Evolutionary conservation across 306 rosid genomes (phyloP).

Genomic region (Macrotyloma uniflorum): DNA sequence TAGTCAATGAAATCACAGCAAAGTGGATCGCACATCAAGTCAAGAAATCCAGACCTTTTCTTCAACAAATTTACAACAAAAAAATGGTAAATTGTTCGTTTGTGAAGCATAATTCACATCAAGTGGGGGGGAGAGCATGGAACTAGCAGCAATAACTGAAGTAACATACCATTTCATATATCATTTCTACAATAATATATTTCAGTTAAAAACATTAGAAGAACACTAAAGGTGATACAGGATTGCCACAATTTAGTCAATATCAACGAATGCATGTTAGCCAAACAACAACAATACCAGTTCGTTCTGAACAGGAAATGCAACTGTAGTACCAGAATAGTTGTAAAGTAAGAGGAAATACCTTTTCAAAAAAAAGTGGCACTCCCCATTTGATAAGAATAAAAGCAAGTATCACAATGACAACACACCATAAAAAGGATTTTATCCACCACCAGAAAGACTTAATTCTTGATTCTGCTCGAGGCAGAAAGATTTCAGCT

Average conservation of each 20-base stretch:
- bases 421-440: constrained; percentile 52
- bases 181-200: neutral
- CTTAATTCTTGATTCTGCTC: constrained; percentile 39
- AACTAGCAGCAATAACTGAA: neutral
- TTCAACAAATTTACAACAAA: neutral
- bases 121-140: neutral
- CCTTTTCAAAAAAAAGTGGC: constrained; percentile 76
- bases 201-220: neutral
- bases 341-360: constrained; percentile 36
- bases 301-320: neutral
- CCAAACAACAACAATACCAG: neutral
- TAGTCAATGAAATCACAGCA: neutral
- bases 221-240: neutral
- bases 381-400: constrained; percentile 68
- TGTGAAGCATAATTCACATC: neutral
- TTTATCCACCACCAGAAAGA: constrained; percentile 65
- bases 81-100: neutral
- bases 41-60: neutral
- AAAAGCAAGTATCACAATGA: constrained; percentile 41
- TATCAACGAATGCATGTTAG: neutral
- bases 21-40: neutral
- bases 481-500: constrained; percentile 50
- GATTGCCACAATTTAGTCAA: neutral
- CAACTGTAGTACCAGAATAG: neutral
- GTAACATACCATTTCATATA: neutral